These are phyloP conservation scores for Peronospora belbahrii DNA, from an alignment of 352 stramenopile genomes.

Conservation along the genomic window DNA sequence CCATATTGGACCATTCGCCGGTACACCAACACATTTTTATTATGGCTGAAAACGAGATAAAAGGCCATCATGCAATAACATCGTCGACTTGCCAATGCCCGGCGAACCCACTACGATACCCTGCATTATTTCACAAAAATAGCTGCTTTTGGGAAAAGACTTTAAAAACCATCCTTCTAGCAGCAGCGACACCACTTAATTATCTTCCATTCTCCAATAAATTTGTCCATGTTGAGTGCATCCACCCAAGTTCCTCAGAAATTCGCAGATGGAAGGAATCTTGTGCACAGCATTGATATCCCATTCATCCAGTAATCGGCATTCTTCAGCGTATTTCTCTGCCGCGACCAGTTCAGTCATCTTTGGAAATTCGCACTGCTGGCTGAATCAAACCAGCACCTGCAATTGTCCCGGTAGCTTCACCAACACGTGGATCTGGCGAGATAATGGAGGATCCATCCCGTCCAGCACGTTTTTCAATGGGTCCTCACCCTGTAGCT, in stretches of 20 bases:
- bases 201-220: not conserved
- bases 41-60: conserved; percentile 5
- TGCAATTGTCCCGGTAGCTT: too few species aligned
- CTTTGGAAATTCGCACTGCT: not conserved
- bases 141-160: not conserved
- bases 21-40: conserved; percentile 30
- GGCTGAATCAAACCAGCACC: too few species aligned
- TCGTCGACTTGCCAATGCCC: not conserved
- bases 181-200: not conserved
- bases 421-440: too few species aligned
- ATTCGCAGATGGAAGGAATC: too few species aligned
- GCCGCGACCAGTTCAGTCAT: not conserved
- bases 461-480: too few species aligned
- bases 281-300: not conserved
- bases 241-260: not conserved
- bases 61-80: too few species aligned
- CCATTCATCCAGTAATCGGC: conserved; percentile 1
- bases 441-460: too few species aligned
- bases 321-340: conserved; percentile 3
- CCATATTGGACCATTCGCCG: not conserved
- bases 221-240: not conserved
- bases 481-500: too few species aligned
- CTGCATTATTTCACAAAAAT: not conserved
- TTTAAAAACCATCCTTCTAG: not conserved
- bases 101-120: not conserved